Evolutionary conservation across 176 grass and related monocot genomes (phyloP).

Genomic region (Areca catechu): DNA sequence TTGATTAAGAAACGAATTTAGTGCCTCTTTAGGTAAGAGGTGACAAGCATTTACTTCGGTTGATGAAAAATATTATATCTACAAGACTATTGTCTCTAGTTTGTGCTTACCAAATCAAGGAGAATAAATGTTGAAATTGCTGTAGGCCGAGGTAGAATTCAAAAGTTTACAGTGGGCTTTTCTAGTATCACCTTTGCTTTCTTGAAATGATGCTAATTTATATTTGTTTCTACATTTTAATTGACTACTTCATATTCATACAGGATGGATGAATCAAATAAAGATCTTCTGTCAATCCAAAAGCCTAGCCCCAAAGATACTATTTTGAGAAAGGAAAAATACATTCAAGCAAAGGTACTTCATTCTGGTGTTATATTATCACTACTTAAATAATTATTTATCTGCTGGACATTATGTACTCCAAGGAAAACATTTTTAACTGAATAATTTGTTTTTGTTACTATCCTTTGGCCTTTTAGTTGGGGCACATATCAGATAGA

Average conservation of each 20-base stretch:
- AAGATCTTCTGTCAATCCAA: slow-evolving; percentile 42
- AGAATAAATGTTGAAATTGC: not conserved
- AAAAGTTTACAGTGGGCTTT: not conserved
- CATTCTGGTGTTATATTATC: slow-evolving; percentile 5
- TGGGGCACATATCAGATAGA: not conserved
- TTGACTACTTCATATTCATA: slow-evolving; percentile 9
- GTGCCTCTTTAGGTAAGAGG: too few species aligned
- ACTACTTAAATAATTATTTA: too few species aligned
- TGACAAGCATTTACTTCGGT: too few species aligned
- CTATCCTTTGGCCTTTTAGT: not conserved
- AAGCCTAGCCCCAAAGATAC: slow-evolving; percentile 75
- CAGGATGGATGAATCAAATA: slow-evolving; percentile 56
- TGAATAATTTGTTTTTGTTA: not conserved
- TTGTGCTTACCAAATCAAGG: not conserved
- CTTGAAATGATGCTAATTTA: too few species aligned
- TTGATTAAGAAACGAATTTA: too few species aligned
- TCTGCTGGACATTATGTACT: too few species aligned
- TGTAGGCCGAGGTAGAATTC: not conserved
- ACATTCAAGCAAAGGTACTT: slow-evolving; percentile 86
- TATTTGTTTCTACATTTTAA: not conserved
- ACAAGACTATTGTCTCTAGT: too few species aligned
- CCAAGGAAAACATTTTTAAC: too few species aligned
- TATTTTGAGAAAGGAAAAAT: slow-evolving; percentile 88
- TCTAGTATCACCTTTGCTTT: not conserved
- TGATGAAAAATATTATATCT: too few species aligned